These are phyloP conservation scores for Ambrosiella beaveri DNA, from an alignment of 2,329 filamentous ascomycete genomes.

Conservation along the genomic window DNA sequence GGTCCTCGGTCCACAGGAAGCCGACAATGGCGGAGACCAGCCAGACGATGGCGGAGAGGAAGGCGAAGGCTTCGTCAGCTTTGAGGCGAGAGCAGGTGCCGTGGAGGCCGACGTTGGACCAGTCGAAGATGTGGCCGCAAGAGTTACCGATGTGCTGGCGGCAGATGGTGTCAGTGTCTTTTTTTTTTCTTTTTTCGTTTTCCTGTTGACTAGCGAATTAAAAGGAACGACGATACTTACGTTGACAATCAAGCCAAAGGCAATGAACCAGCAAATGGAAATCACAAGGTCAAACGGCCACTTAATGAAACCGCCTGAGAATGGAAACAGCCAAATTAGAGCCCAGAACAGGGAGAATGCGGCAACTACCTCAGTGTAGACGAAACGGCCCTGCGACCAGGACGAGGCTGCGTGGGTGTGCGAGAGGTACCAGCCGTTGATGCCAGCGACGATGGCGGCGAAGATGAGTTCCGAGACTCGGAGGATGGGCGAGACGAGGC, in stretches of 20 bases:
- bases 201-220: too few species aligned
- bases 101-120: constrained; percentile 36
- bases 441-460: constrained; percentile 52
- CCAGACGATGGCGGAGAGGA: constrained; percentile 56
- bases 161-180: not conserved
- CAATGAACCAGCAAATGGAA: constrained; percentile 51
- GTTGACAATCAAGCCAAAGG: constrained; percentile 48
- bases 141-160: constrained; percentile 25
- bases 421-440: constrained; percentile 50
- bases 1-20: constrained; percentile 34
- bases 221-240: constrained; percentile 23
- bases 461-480: constrained; percentile 42
- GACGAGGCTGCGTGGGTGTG: constrained; percentile 26
- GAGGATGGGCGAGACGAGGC: constrained; percentile 21
- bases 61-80: constrained; percentile 52
- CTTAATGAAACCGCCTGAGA: constrained; percentile 45
- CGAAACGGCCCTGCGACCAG: constrained; percentile 45
- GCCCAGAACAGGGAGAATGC: constrained; percentile 50
- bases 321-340: constrained; percentile 57
- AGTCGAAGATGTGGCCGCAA: constrained; percentile 42
- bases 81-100: constrained; percentile 47
- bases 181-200: too few species aligned
- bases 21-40: constrained; percentile 44
- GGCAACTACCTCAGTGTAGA: constrained; percentile 59
- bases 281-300: constrained; percentile 57